These are phyloP conservation scores for Boletellus dicymbophilus DNA, from an alignment of 1,284 basidiomycete genomes.

Conservation along the genomic window DNA sequence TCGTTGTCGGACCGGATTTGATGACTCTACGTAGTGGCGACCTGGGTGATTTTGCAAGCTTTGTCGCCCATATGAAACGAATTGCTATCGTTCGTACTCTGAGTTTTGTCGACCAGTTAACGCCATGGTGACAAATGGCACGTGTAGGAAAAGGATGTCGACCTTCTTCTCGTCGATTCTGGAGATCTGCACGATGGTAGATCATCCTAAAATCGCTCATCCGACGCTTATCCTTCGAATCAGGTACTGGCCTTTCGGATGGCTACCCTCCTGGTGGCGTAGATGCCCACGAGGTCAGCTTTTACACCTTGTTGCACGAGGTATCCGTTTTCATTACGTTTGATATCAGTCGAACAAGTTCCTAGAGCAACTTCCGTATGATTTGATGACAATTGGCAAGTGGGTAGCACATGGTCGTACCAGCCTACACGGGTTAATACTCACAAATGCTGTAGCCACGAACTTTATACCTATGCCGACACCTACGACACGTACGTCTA, in stretches of 20 bases:
- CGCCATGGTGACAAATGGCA: neutral
- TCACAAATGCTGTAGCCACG: too few relatives aligned
- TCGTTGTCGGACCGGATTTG: neutral
- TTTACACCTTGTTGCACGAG: neutral
- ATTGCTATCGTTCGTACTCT: conserved; percentile 53
- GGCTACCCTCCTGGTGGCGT: conserved; percentile 70
- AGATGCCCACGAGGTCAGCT: conserved; percentile 65
- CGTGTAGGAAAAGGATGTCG: conserved; percentile 62
- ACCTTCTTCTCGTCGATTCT: conserved; percentile 71
- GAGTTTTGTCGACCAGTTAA: neutral
- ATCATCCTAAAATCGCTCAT: neutral
- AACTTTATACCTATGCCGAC: conserved; percentile 80
- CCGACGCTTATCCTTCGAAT: neutral
- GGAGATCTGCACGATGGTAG: conserved; percentile 82
- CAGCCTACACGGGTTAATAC: too few relatives aligned
- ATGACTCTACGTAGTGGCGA: conserved; percentile 51
- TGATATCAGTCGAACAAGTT: conserved; percentile 62
- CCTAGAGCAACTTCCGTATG: conserved; percentile 77
- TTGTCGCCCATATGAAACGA: conserved; percentile 80
- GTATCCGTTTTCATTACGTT: neutral
- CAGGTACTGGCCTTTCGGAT: conserved; percentile 73
- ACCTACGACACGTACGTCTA: conserved; percentile 71
- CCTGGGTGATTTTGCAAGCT: conserved; percentile 80
- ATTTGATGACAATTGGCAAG: conserved; percentile 87
- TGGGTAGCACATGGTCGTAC: conserved; percentile 32